Evolutionary conservation across 192 early-diverging fungal species (phyloP).

Genomic region (Entomortierella chlamydospora): DNA sequence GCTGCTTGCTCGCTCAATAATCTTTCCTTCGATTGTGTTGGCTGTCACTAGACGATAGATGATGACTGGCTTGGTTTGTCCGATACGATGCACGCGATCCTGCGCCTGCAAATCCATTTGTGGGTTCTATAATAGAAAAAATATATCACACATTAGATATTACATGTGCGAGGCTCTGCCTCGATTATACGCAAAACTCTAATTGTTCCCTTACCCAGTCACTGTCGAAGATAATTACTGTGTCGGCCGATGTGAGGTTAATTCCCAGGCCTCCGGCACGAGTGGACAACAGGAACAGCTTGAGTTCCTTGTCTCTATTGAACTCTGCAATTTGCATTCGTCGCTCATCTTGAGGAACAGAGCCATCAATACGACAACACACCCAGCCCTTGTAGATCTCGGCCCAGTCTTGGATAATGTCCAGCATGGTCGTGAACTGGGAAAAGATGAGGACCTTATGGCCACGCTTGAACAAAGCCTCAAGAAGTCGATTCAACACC

Average conservation of each 20-base stretch:
- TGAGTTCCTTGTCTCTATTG: slow-evolving; percentile 68
- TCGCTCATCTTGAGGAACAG: slow-evolving; percentile 83
- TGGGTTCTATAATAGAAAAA: slow-evolving; percentile 77
- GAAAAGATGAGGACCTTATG: slow-evolving; percentile 97
- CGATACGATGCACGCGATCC: slow-evolving; percentile 97
- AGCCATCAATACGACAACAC: slow-evolving; percentile 93
- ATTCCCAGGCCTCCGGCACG: slow-evolving; percentile 97
- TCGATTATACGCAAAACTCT: too few relatives aligned
- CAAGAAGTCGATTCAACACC: slow-evolving; percentile 84
- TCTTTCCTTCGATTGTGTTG: slow-evolving; percentile 87
- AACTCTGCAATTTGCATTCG: slow-evolving; percentile 82
- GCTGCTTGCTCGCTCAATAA: slow-evolving; percentile 81
- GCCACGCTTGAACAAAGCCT: slow-evolving; percentile 78
- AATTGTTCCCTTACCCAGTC: slow-evolving; percentile 89
- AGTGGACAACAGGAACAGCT: slow-evolving; percentile 93
- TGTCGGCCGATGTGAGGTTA: slow-evolving; percentile 96
- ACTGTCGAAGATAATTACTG: slow-evolving; percentile 95
- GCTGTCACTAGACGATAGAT: slow-evolving; percentile 90
- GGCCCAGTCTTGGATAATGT: slow-evolving; percentile 94
- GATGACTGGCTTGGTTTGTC: slow-evolving; percentile 91
- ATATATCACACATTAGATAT: too few relatives aligned
- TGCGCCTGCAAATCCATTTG: slow-evolving; percentile 98
- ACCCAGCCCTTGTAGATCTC: slow-evolving; percentile 79
- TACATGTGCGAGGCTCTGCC: too few relatives aligned
- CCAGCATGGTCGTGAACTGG: slow-evolving; percentile 91